Base-by-base conservation (phyloP, 345 rosid species). In the Brassica juncea region DNA sequence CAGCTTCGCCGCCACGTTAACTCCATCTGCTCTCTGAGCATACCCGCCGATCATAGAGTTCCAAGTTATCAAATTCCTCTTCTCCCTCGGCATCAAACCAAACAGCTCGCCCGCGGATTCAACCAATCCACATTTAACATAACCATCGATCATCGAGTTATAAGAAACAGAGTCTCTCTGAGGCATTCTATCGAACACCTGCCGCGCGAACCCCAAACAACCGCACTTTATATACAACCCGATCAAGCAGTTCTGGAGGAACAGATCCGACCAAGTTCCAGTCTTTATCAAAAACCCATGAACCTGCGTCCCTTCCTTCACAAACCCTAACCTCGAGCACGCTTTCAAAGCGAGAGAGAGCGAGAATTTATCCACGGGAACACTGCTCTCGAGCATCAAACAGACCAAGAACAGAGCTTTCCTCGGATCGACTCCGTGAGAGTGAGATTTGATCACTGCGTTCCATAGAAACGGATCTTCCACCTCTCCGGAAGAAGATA, bases 1-100 rank as follows among this genome's bases (percentile, higher is more conserved):
- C 78, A 90, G 34, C 15, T 85, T 70, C 77, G 79, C 71, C 12
- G 93, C 91, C 34, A 73, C 2, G 31, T 68, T 21, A 54, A 88
- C 70, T 5, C 90, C 86, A 10, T 82, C 82, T 59, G 66, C 76
- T 11, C 14, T 66, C 31, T 81, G 85, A 21, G 80, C 83, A 35
- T 78, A 83, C 2, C 92, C 97, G 6, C 85, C 74, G n/a, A 92
- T 74, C 83, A 92, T 80, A n/a, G 84, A 86, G 80, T 90, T 90
- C 97, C 92, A 92, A 19, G 92, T 64, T 21, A 87, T 84, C 72
- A 87, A 55, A 75, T 86, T 89, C 76, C 70, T 86, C 81, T 63
- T 74, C 70, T 74, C 77, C 0, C 15, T 10, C 0, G 90, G 84
- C 94, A 90, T 87, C 31, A 28, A 79, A 54, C 86, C 85, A 42